These are phyloP conservation scores for Cladosporium oxysporum DNA, from an alignment of 2,329 filamentous ascomycete species.

Conservation along the genomic window DNA sequence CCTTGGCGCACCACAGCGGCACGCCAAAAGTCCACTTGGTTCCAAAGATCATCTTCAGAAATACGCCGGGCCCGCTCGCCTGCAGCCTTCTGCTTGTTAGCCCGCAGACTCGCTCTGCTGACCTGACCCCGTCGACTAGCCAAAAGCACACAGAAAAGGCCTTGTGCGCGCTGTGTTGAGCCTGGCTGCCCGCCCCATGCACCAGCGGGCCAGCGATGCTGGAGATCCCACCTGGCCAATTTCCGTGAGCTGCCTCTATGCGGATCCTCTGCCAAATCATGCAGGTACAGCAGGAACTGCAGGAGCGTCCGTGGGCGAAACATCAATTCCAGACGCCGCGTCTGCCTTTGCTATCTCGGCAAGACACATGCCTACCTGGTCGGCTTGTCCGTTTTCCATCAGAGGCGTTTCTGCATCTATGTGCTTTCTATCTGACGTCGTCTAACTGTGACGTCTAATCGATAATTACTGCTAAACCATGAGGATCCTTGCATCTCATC, in stretches of 20 bases:
- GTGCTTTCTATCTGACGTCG: not conserved
- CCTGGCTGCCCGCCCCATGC: conserved; percentile 2
- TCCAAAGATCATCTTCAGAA: conserved; percentile 16
- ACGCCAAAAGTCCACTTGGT: not conserved
- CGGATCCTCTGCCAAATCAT: conserved; percentile 12
- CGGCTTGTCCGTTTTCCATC: not conserved
- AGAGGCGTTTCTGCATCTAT: not conserved
- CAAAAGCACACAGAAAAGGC: not conserved
- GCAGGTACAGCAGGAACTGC: not conserved
- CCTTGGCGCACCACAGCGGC: not conserved
- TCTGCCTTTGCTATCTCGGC: not conserved
- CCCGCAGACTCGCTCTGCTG: not conserved
- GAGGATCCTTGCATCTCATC: not conserved
- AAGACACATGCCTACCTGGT: conserved; percentile 7
- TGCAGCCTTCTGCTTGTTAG: not conserved
- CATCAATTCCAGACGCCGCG: conserved; percentile 15
- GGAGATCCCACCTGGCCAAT: conserved; percentile 17
- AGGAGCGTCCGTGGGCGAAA: conserved; percentile 17
- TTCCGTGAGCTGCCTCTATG: not conserved
- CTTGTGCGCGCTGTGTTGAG: conserved; percentile 1
- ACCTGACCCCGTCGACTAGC: conserved; percentile 4
- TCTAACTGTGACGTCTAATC: not conserved
- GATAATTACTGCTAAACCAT: not conserved
- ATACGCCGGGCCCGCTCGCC: conserved; percentile 11
- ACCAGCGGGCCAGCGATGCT: not conserved